These are phyloP conservation scores for Aspergillus intermedius DNA, from an alignment of 2,329 filamentous ascomycete genomes.

Conservation along the genomic window DNA sequence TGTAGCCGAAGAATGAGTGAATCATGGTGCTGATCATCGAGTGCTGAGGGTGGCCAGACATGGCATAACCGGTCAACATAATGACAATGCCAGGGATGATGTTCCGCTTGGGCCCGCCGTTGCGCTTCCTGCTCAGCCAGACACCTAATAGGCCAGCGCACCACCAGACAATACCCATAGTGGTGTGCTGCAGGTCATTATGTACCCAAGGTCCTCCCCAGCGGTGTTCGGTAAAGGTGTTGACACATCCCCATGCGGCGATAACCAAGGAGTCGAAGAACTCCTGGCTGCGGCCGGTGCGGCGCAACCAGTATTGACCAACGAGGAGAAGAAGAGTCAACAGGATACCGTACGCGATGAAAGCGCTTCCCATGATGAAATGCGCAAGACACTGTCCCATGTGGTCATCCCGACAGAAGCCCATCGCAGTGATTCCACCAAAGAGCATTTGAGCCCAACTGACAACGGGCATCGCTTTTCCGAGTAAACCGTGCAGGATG, in stretches of 20 bases:
- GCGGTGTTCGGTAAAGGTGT: conserved; percentile 94
- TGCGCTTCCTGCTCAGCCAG: conserved; percentile 79
- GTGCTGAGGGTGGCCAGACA: conserved; percentile 85
- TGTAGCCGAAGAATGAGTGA: conserved; percentile 87
- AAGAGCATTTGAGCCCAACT: conserved; percentile 95
- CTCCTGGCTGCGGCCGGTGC: conserved; percentile 81
- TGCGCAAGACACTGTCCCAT: conserved; percentile 88
- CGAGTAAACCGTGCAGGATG: conserved; percentile 68
- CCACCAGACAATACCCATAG: conserved; percentile 99
- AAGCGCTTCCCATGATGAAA: conserved; percentile 97
- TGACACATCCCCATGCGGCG: conserved; percentile 91
- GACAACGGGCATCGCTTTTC: conserved; percentile 78
- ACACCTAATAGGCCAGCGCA: conserved; percentile 82
- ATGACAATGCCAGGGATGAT: conserved; percentile 89
- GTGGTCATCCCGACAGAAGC: conserved; percentile 90
- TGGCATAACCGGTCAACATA: conserved; percentile 86
- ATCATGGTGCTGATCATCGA: conserved; percentile 79
- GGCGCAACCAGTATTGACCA: conserved; percentile 78
- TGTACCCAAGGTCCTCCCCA: conserved; percentile 86
- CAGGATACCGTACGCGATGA: conserved; percentile 87
- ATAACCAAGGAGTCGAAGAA: conserved; percentile 94
- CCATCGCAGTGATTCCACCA: conserved; percentile 83
- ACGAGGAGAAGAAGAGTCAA: conserved; percentile 80
- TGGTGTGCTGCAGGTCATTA: conserved; percentile 95
- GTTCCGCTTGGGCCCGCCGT: conserved; percentile 84